Base-by-base conservation (phyloP, 179 eudicot species). In the Vitellaria paradoxa region DNA sequence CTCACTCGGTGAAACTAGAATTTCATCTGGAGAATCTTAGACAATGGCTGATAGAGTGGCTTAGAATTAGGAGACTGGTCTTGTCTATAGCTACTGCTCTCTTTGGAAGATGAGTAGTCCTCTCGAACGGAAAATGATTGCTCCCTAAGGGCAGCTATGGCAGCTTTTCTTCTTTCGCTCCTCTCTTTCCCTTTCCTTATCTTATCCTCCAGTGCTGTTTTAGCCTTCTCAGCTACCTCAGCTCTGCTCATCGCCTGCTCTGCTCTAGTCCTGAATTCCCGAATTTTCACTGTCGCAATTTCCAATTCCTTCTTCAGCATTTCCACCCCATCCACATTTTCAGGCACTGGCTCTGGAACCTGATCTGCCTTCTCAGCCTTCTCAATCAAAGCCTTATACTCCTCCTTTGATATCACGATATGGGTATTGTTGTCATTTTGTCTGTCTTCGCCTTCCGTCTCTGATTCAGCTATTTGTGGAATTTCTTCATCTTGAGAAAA, bases 181-280 rank as follows among this genome's bases (percentile, higher is more conserved):
- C 70, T 77, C 65, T 73, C 84, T 68, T 57, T 78, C 78, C 84
- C 59, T 75, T 60, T 81, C 80, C 45, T 82, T 56, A 73, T 76
- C 71, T 73, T 64, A 5, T 76, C 83, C 81, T 84, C 89, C 21
- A 87, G 68, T 5, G 30, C 75, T 1, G 70, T 71, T 47, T 82
- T 87, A 11, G 66, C 84, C 70, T 61, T 82, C 76, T 87, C 89
- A 9, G 89, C 89, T 42, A 75, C 82, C 70, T 78, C 86, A 8
- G 89, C 89, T 47, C 89, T 73, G 70, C 82, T 82, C 12, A 63
- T 45, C 3, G 89, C 89, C 45, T 87, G 87, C 59, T 84, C 87
- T 13, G 83, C 85, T 74, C 87, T 75, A 11, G 74, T 75, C 86
- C 89, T 78, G 0, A 84, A 75, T 68, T 84, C 87, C 21, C 82